A percentile compares a stretch with the other conserved stretches of the same genome.
Evolutionary conservation across 2,329 filamentous ascomycete species (phyloP).

Genomic region (Whalleya microplaca): DNA sequence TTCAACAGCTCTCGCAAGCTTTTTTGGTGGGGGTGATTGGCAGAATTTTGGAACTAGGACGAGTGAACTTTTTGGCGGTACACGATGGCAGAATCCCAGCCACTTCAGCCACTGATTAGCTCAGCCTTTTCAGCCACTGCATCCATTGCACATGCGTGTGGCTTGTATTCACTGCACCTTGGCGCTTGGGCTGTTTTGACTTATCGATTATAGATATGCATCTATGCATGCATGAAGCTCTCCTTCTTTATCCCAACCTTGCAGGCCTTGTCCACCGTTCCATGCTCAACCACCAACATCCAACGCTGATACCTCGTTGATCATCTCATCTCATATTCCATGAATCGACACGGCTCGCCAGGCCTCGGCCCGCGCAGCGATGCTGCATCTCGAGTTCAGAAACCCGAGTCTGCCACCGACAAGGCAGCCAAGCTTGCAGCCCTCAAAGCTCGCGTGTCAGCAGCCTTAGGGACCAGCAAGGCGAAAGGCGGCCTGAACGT

Average conservation of each 20-base stretch:
- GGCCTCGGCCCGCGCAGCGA: slow-evolving; percentile 62
- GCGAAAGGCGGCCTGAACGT: slow-evolving; percentile 61
- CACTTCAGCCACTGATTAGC: background rate
- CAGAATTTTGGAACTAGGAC: slow-evolving; percentile 20
- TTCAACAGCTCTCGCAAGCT: background rate
- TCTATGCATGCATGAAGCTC: background rate
- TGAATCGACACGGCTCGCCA: slow-evolving; percentile 57
- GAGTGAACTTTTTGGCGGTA: slow-evolving; percentile 50
- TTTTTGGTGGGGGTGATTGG: slow-evolving; percentile 25
- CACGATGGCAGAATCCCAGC: slow-evolving; percentile 41
- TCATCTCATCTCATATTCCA: slow-evolving; percentile 32
- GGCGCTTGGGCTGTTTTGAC: too few relatives aligned
- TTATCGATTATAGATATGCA: background rate
- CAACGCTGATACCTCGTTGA: background rate
- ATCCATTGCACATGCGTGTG: background rate
- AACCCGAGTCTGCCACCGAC: slow-evolving; percentile 63
- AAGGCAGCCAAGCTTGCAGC: slow-evolving; percentile 72
- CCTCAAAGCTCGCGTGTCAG: slow-evolving; percentile 78
- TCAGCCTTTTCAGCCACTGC: background rate
- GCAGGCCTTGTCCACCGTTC: background rate
- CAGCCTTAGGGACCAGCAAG: slow-evolving; percentile 63
- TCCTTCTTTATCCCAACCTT: background rate
- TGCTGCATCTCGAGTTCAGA: slow-evolving; percentile 56
- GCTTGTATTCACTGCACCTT: background rate
- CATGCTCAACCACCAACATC: background rate